Conservation (phyloP, 2,329 filamentous ascomycete genomes). For the Cercospora sesami region DNA sequence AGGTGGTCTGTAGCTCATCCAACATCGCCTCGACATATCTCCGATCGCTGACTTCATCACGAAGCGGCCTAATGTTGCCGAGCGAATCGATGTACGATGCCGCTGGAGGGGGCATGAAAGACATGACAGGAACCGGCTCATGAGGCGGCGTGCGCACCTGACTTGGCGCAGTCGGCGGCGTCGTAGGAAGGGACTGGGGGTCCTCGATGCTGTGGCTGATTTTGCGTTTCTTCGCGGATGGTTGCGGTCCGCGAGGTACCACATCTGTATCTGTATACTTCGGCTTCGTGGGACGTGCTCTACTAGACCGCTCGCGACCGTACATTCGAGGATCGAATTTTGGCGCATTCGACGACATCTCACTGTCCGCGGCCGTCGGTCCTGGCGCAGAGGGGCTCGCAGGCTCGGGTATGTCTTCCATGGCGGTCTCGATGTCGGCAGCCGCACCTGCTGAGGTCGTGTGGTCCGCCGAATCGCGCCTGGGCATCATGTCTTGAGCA, state of each 20-base stretch:
- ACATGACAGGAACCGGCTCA: background rate
- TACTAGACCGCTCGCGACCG: slow-evolving; percentile 13
- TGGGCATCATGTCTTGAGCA: background rate
- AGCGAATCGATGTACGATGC: slow-evolving; percentile 1
- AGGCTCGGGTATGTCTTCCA: background rate
- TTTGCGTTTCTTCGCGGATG: slow-evolving; percentile 13
- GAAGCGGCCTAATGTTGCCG: slow-evolving; percentile 8
- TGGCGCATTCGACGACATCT: background rate
- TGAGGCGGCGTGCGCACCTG: slow-evolving; percentile 4
- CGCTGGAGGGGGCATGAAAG: slow-evolving; percentile 1
- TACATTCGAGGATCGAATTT: slow-evolving; percentile 9
- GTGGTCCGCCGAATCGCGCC: background rate
- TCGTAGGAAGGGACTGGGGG: background rate
- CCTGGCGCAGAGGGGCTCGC: background rate
- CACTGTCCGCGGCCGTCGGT: background rate
- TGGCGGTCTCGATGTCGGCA: background rate
- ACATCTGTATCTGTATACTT: background rate
- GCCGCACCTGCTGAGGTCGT: background rate
- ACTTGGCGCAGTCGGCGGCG: background rate
- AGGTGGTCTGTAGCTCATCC: background rate
- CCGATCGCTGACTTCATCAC: slow-evolving; percentile 12
- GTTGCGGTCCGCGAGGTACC: background rate
- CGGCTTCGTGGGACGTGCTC: background rate
- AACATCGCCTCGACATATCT: slow-evolving; percentile 13
- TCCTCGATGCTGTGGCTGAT: background rate